Conservation (phyloP, 306 rosid genomes). For the Quercus glauca region DNA sequence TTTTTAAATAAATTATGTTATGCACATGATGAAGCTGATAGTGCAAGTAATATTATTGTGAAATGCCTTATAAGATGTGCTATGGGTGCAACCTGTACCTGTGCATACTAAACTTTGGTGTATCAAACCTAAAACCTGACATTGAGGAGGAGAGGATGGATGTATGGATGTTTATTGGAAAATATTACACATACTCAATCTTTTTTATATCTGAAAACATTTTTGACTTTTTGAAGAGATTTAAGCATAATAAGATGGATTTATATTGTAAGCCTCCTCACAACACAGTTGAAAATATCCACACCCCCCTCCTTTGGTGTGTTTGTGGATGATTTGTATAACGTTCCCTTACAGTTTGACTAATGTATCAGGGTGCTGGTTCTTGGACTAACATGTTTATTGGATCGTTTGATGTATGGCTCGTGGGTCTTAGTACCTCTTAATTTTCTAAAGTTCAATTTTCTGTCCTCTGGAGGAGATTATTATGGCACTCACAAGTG, state of each 20-base stretch:
- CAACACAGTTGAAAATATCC: background rate
- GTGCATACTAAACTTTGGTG: background rate
- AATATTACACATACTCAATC: background rate
- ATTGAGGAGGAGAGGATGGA: background rate
- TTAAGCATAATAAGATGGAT: background rate
- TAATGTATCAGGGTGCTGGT: constrained; percentile 59
- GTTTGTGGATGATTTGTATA: background rate
- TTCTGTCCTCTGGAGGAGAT: constrained; percentile 94
- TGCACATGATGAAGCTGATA: background rate
- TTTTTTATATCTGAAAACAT: background rate
- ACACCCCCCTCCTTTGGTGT: background rate
- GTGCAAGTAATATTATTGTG: background rate
- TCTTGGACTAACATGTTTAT: constrained; percentile 61
- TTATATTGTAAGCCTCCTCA: background rate
- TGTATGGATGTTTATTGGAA: background rate
- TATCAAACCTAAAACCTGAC: background rate
- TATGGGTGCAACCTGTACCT: background rate
- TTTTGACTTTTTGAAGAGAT: background rate
- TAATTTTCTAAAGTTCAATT: constrained; percentile 85
- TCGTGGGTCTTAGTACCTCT: constrained; percentile 87
- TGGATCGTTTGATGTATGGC: constrained; percentile 80
- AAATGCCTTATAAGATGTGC: background rate
- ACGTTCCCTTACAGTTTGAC: constrained; percentile 12
- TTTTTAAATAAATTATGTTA: background rate
- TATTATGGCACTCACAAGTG: constrained; percentile 95